Conservation (phyloP, 2,329 filamentous ascomycete genomes). For the Claviceps arundinis region DNA sequence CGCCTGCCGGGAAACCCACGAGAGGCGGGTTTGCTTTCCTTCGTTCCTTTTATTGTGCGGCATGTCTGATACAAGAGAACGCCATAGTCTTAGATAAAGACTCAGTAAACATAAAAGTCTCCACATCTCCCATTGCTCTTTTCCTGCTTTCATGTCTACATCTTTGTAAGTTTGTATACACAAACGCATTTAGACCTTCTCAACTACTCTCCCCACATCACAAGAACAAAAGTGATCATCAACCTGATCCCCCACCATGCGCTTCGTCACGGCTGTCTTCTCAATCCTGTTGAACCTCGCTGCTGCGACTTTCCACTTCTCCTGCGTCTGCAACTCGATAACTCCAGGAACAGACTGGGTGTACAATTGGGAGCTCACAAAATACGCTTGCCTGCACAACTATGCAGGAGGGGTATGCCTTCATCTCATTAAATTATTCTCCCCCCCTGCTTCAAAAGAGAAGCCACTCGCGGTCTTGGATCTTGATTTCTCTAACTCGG, state of each 20-base stretch:
- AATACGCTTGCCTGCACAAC: not conserved
- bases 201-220: no score
- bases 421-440: not conserved
- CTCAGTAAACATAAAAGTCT: no score
- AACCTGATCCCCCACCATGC: not conserved
- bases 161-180: no score
- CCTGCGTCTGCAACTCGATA: not conserved
- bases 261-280: not conserved
- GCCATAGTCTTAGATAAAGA: no score
- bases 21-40: no score
- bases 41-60: no score
- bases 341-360: not conserved
- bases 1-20: no score
- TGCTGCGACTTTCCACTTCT: conserved; percentile 10
- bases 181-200: no score
- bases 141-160: no score
- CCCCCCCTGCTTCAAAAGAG: not conserved
- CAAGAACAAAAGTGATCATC: no score
- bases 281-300: not conserved
- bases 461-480: not conserved
- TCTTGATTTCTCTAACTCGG: not conserved
- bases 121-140: no score
- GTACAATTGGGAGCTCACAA: not conserved
- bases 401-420: not conserved
- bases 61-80: no score